Percentiles rank a stretch among this genome's conserved stretches.
These are phyloP conservation scores for Tetraselmis striata DNA, from an alignment of 139 green algal species.

Conservation along the genomic window DNA sequence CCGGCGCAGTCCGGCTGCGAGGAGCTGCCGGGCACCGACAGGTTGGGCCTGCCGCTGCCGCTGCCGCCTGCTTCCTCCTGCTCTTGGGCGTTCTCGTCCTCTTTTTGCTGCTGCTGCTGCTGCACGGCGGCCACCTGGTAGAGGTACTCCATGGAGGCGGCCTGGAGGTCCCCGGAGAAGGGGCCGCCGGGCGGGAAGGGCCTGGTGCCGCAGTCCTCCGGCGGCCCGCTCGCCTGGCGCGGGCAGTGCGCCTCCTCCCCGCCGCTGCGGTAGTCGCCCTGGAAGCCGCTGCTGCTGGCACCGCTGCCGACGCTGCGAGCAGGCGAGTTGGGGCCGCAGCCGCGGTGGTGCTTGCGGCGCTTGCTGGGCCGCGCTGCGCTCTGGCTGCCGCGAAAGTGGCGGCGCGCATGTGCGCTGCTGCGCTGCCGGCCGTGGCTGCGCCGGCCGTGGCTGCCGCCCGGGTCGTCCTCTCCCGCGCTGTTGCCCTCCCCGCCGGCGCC, in stretches of 20 bases:
- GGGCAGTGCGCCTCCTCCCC: slow-evolving; percentile 36
- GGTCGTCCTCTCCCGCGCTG: neutral
- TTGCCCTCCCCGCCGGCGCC: neutral
- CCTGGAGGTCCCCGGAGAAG: neutral
- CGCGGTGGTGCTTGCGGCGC: slow-evolving; percentile 23
- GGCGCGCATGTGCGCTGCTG: too few relatives aligned
- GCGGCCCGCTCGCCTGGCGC: neutral
- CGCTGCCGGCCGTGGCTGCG: neutral
- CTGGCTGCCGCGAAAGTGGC: too few relatives aligned
- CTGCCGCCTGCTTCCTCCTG: too few relatives aligned
- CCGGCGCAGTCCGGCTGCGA: too few relatives aligned
- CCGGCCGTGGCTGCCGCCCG: neutral
- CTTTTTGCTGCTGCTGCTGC: too few relatives aligned
- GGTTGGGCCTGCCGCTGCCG: too few relatives aligned
- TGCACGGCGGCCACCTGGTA: too few relatives aligned
- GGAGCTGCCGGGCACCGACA: too few relatives aligned
- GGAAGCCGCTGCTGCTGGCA: slow-evolving; percentile 36
- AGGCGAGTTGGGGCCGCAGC: slow-evolving; percentile 9
- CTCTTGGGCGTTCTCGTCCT: too few relatives aligned
- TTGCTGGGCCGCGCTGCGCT: slow-evolving; percentile 9
- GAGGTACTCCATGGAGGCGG: neutral
- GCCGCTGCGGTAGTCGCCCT: slow-evolving; percentile 25
- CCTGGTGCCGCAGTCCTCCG: too few relatives aligned
- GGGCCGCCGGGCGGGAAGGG: neutral
- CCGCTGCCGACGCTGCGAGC: slow-evolving; percentile 28